Base-by-base conservation (phyloP, 129 eudicot species). In the Tagetes erecta region DNA sequence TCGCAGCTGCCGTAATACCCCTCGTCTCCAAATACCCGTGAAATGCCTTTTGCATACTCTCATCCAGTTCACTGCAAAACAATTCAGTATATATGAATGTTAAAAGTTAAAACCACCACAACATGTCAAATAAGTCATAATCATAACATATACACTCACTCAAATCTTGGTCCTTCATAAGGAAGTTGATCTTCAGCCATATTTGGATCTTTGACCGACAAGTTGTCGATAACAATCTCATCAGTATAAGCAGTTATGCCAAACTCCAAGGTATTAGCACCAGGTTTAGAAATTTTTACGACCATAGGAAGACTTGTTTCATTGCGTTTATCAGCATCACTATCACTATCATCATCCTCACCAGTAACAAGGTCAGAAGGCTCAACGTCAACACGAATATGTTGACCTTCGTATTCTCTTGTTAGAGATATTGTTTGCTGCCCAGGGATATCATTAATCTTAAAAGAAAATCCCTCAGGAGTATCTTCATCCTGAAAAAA, bases 11-110 rank as follows among this genome's bases (percentile, higher is more conserved):
- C 77, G 80, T 90, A 73, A 94, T 85, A 12, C 98, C 98, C 80
- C 98, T 85, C 7, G 86, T 85, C 78, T 88, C 96, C 79, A 94
- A 83, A 71, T 94, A 94, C 92, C 86, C 88, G 80, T 94, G 91
- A 74, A 94, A 88, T 30, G 89, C 97, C 88, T 88, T 90, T 76
- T 94, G 97, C 77, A 88, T 63, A 84, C 91, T 90, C 80, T 86
- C 97, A 75, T 90, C 96, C 91, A 94, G 82, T 57, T 94, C 96
- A 76, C 98, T 92, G 73, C 33, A 67, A 5, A 65, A 20, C 27
- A 7, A 6, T 53, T 46, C 3, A 4, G 10, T 1, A 42, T 9
- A 0, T 2, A 5, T 42, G 8, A 42, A 7, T 20, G 27, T 20
- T 20, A 20, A 20, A 20, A 20, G 27, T 20, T 20, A 20, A 20